Conservation (phyloP, 2,329 filamentous ascomycete species). For the Diaporthe capsici region DNA sequence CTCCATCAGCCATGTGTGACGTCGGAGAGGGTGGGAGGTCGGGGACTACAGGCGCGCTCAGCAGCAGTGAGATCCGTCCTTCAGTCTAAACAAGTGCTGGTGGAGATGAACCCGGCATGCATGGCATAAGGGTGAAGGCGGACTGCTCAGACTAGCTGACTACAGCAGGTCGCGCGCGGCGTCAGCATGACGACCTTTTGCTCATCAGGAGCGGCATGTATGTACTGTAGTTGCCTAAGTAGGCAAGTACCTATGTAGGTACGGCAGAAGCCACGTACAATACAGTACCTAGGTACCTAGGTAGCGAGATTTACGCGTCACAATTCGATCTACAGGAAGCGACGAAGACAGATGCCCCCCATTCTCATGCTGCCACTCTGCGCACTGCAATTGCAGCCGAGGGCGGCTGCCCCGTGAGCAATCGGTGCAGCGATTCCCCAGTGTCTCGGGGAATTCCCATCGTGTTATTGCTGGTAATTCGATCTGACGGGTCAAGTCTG, state of each 20-base stretch:
- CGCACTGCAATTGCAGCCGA: background rate
- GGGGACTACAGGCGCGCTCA: background rate
- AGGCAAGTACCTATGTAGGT: background rate
- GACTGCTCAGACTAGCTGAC: background rate
- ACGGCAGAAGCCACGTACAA: background rate
- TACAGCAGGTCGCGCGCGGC: constrained; percentile 3
- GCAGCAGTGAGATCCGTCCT: background rate
- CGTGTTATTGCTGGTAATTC: constrained; percentile 8
- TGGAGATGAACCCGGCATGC: constrained; percentile 23
- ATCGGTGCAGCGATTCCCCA: constrained; percentile 14
- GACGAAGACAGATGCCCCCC: background rate
- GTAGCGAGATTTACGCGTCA: constrained; percentile 5
- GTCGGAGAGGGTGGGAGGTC: constrained; percentile 18
- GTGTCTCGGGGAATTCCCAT: constrained; percentile 33
- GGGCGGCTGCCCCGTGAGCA: constrained; percentile 10
- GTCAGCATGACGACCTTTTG: constrained; percentile 24
- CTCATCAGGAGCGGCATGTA: background rate
- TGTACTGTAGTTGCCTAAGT: background rate
- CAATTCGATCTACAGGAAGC: background rate
- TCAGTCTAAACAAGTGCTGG: constrained; percentile 12
- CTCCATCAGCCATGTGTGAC: constrained; percentile 28
- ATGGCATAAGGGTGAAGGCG: constrained; percentile 15
- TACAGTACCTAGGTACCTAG: background rate
- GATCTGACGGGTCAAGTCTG: constrained; percentile 1
- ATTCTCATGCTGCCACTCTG: background rate